phyloP scores from a whole-genome alignment of 1,284 basidiomycete genomes.

The Takashimella tepidaria region DNA sequence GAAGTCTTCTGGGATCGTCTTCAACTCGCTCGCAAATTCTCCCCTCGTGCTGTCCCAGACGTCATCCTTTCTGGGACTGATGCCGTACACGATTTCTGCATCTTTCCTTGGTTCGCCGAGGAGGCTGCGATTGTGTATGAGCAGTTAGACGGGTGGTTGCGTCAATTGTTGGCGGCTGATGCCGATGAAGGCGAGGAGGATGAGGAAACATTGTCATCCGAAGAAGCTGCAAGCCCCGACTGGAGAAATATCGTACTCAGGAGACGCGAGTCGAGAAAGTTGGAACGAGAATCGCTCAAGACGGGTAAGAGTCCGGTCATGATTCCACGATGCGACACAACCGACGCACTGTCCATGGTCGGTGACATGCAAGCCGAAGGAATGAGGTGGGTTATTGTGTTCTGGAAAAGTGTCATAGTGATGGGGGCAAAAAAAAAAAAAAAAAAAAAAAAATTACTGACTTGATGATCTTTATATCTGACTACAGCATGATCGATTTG shows the following conservation, averaged over 20 bases:
- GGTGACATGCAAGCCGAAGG: constrained; percentile 31
- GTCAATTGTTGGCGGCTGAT: constrained; percentile 22
- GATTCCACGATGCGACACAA: constrained; percentile 19
- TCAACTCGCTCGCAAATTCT: constrained; percentile 13
- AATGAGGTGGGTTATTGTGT: constrained; percentile 16
- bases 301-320: constrained; percentile 22
- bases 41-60: constrained; percentile 11
- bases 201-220: constrained; percentile 4
- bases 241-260: constrained; percentile 6
- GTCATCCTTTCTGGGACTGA: constrained; percentile 22
- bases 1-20: constrained; percentile 28
- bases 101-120: constrained; percentile 40
- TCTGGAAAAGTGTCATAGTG: too few species aligned
- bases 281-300: constrained; percentile 8
- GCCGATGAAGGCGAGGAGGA: constrained; percentile 12
- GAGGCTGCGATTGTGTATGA: constrained; percentile 33
- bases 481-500: constrained; percentile 21
- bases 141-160: constrained; percentile 37
- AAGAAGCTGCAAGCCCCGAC: constrained; percentile 3
- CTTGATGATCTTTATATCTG: constrained; percentile 1
- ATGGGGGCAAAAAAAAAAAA: too few species aligned
- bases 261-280: not conserved
- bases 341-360: constrained; percentile 27
- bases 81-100: constrained; percentile 42
- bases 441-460: too few species aligned